A percentile compares a stretch with the other conserved stretches of the same genome.
phyloP scores from a whole-genome alignment of 352 stramenopile species.

The Plasmopara viticola region DNA sequence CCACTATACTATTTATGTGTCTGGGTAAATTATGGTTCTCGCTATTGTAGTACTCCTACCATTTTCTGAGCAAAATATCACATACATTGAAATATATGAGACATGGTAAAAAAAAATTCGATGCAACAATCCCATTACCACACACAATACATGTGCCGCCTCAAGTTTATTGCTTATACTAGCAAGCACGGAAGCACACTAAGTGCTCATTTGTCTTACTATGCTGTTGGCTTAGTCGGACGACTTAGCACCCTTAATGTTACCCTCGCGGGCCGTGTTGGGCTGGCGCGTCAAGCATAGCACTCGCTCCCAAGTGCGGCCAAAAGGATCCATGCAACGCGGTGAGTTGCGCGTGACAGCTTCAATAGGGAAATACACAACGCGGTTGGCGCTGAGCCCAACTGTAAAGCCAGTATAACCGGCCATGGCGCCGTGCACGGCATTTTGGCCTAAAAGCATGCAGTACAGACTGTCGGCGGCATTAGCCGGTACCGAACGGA shows the following conservation, averaged over 20 bases:
- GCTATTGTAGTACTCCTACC: too few relatives aligned
- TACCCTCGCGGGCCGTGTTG: constrained; percentile 70
- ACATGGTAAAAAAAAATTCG: too few relatives aligned
- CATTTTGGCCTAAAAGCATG: constrained; percentile 97
- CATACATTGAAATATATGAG: too few relatives aligned
- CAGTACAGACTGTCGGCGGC: constrained; percentile 93
- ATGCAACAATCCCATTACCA: too few relatives aligned
- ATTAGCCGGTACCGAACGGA: constrained; percentile 91
- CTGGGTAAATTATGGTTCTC: too few relatives aligned
- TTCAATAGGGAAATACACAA: constrained; percentile 89
- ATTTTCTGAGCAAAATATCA: too few relatives aligned
- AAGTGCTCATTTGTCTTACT: too few relatives aligned
- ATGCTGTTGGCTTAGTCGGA: constrained; percentile 41
- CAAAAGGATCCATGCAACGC: constrained; percentile 82
- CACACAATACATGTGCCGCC: too few relatives aligned
- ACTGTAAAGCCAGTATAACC: constrained; percentile 97
- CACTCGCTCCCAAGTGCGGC: constrained; percentile 92
- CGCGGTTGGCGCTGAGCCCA: constrained; percentile 95
- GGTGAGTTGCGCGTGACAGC: constrained; percentile 83
- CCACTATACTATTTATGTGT: too few relatives aligned
- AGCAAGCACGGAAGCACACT: too few relatives aligned
- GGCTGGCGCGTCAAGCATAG: constrained; percentile 93
- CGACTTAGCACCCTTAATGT: constrained; percentile 48
- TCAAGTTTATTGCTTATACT: too few relatives aligned
- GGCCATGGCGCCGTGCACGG: constrained; percentile 97